Evolutionary conservation across 1,139 yeast genomes (phyloP).

Genomic region (Kodamaea alishanica): DNA sequence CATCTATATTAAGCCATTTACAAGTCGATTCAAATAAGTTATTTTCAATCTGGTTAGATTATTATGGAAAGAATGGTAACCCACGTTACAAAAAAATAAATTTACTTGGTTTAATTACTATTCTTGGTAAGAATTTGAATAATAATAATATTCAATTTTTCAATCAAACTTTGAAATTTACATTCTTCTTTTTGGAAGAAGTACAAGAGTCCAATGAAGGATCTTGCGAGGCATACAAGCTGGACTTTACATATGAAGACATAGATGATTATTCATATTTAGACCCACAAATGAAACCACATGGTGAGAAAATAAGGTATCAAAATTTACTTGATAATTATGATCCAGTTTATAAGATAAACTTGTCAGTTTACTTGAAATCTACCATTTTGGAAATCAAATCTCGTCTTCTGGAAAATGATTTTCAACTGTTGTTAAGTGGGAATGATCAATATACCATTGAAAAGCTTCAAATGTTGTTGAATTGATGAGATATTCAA

Average conservation of each 20-base stretch:
- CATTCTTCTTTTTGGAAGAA: constrained; percentile 69
- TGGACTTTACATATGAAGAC: constrained; percentile 52
- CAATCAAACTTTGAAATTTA: constrained; percentile 44
- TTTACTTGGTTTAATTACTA: constrained; percentile 39
- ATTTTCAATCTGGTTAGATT: constrained; percentile 32
- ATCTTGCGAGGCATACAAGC: constrained; percentile 59
- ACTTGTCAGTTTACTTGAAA: constrained; percentile 29
- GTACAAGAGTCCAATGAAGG: constrained; percentile 60
- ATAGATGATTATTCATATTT: constrained; percentile 46
- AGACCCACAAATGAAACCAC: constrained; percentile 46
- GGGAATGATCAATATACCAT: constrained; percentile 32
- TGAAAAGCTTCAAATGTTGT: constrained; percentile 24
- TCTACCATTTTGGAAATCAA: constrained; percentile 17
- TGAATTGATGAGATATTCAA: neutral
- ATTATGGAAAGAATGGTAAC: constrained; percentile 53
- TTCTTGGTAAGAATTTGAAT: constrained; percentile 9
- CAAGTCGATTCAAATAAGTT: constrained; percentile 24
- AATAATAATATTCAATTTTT: constrained; percentile 26
- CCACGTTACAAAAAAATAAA: constrained; percentile 66
- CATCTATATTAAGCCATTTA: constrained; percentile 33
- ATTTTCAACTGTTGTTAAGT: constrained; percentile 26
- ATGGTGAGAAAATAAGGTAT: constrained; percentile 58
- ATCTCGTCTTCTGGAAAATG: constrained; percentile 17
- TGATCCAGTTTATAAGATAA: constrained; percentile 62
- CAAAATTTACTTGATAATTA: constrained; percentile 38